Base-by-base conservation (phyloP, 2,329 filamentous ascomycete genomes). In the Colletotrichum zoysiae region DNA sequence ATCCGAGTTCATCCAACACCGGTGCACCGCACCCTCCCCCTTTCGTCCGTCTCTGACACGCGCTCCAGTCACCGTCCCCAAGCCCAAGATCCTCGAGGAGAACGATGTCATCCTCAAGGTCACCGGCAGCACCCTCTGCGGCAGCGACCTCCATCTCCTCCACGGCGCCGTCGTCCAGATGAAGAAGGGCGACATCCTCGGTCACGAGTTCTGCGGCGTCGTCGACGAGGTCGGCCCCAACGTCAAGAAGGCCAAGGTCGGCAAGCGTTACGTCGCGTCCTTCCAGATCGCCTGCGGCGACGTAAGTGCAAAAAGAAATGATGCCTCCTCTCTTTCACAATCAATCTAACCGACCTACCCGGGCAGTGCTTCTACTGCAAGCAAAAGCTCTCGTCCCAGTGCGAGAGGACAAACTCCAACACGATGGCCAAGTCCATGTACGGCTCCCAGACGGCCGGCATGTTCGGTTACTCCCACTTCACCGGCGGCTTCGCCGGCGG, bases 401-500 rank as follows among this genome's bases (percentile, higher is more conserved):
- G 94, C 79, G 93, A 95, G 77, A 89, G 86, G 80, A 97, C 94
- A 0, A 96, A 94, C 80, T 84, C 90, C 53, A 96, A 94, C 79
- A 90, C 87, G 0, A 87, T 90, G 56, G 87, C 88, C 74, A 91
- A 92, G 75, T 89, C 87, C 65, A 91, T 97, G 90, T 97, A 96
- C 78, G 94, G 94, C 16, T 90, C 90, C 2, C 87, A 90, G 62
- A 95, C 93, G 5, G 87, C 93, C 0, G 94, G 90, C 23, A 90
- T 93, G 74, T 92, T 93, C 76, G 91, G 91, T 1, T 93, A 93
- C 77, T 90, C 89, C 3, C 91, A 94, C 78, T 93, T 97, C 78
- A 95, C 93, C 0, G 94, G 94, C 8, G 95, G 95, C 0, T 97
- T 95, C 78, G 93, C 94, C 0, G 94, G 95, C 60, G 94, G 94